Base-by-base conservation (phyloP, 1,139 yeast genomes). In the Zhuliangozyma blackwelliae region DNA sequence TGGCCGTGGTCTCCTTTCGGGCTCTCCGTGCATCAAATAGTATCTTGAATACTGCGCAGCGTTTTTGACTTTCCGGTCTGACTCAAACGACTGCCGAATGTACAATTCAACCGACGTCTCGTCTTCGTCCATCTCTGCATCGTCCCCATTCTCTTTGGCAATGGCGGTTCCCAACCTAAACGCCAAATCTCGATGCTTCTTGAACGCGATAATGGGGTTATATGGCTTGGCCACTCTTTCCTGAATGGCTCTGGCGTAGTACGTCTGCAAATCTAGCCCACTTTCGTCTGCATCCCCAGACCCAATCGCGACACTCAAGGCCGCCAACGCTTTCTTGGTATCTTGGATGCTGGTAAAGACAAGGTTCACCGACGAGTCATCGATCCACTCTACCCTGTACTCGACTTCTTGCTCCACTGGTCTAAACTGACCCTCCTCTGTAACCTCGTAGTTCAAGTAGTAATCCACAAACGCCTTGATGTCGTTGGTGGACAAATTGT, bases 21-120 rank as follows among this genome's bases (percentile, higher is more conserved):
- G 94, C 50, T 82, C 92, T 3, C 94, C 94, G 50, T 84, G 82
- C 13, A 82, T 54, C 42, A 82, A 63, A 57, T 84, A 84, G 54
- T 82, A 84, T 30, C 87, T 59, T 22, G 89, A 81, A 40, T 72
- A 73, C 11, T 66, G 73, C 21, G 77, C 63, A 5, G 90, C 82
- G 44, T 77, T 75, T 43, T 68, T 68, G 31, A 75, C 75, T 47
- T 83, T 82, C 35, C 65, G 64, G 54, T 84, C 90, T 8, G 73
- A 61, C 36, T 61, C 65, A 31, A 72, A 64, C 5, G 86, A 70
- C 47, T 69, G 77, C 43, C 90, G 64, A 4, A 73, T 59, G 33
- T 55, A 51, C 33, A 76, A 57, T 7, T 63, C 63, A 6, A 67
- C 62, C 10, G 70, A 62, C 2, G 69, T 59, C 34, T 66, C 71